phyloP scores from a whole-genome alignment of 2,329 filamentous ascomycete genomes.

The Arthrobotrys entomopaga region DNA sequence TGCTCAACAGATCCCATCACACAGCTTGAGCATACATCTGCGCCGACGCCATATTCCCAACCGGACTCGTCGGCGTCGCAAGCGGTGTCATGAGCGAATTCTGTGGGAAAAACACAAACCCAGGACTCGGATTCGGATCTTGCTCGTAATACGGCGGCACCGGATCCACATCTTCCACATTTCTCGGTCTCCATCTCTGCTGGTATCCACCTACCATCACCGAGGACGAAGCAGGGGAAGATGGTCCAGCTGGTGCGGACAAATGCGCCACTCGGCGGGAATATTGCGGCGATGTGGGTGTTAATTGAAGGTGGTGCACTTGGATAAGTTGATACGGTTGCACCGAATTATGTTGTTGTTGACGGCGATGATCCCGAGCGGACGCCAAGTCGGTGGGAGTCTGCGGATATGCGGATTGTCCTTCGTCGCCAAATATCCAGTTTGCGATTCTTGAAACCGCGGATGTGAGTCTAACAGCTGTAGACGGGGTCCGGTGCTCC shows the following conservation, averaged over 20 bases:
- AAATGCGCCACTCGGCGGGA: conserved; percentile 40
- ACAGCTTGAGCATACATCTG: conserved; percentile 54
- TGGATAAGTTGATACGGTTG: conserved; percentile 45
- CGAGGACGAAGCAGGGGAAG: conserved; percentile 3
- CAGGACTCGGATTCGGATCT: conserved; percentile 53
- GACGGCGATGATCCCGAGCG: conserved; percentile 12
- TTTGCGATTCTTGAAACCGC: conserved; percentile 51
- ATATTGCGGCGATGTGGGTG: conserved; percentile 48
- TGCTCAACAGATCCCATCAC: conserved; percentile 23
- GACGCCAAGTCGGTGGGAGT: conserved; percentile 13
- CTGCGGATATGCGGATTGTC: conserved; percentile 27
- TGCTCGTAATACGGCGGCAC: conserved; percentile 51
- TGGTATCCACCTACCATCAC: conserved; percentile 36
- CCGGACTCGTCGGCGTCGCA: conserved; percentile 42
- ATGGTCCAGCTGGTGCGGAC: conserved; percentile 24
- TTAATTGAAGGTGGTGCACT: conserved; percentile 48
- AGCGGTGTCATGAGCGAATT: conserved; percentile 45
- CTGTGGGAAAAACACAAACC: conserved; percentile 52
- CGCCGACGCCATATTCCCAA: conserved; percentile 28
- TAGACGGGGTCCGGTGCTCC: conserved; percentile 41
- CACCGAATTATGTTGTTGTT: conserved; percentile 28
- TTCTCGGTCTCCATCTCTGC: conserved; percentile 51
- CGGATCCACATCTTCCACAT: conserved; percentile 49
- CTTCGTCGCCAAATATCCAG: conserved; percentile 51
- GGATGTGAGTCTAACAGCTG: conserved; percentile 46